Percentiles rank a stretch among this genome's conserved stretches.
These are phyloP conservation scores for Capsicum baccatum DNA, from an alignment of 257 asterid genomes.

Conservation along the genomic window DNA sequence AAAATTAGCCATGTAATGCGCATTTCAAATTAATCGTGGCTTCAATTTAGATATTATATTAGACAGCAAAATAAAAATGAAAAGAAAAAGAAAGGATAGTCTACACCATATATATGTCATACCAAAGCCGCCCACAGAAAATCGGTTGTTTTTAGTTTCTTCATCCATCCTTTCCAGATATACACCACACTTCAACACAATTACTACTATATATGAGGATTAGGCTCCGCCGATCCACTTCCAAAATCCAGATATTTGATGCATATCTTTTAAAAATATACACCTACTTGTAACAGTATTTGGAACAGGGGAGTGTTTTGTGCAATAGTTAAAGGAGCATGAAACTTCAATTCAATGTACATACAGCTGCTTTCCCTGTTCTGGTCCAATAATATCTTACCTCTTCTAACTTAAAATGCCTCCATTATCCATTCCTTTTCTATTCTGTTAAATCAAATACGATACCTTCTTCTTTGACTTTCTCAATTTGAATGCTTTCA, in stretches of 20 bases:
- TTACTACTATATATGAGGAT: not conserved
- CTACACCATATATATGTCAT: not conserved
- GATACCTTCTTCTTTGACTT: not conserved
- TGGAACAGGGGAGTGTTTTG: not conserved
- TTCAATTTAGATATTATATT: too few species aligned
- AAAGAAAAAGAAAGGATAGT: not conserved
- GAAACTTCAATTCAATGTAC: not conserved
- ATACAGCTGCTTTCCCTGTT: not conserved
- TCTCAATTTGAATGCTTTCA: not conserved
- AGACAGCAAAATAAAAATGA: too few species aligned
- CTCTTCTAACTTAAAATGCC: not conserved
- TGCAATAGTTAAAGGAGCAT: conserved; percentile 13
- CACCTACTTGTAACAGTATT: not conserved
- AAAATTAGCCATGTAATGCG: too few species aligned
- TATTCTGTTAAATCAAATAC: not conserved
- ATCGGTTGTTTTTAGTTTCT: not conserved
- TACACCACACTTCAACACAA: not conserved
- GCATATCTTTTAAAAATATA: not conserved
- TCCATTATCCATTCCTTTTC: not conserved
- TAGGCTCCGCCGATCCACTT: not conserved
- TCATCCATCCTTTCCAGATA: not conserved
- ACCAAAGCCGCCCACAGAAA: conserved; percentile 21
- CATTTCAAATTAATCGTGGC: too few species aligned
- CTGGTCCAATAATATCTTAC: not conserved
- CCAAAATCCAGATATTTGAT: not conserved